A percentile compares a stretch with the other conserved stretches of the same genome.
Evolutionary conservation across 768 basidiomycete species (phyloP).

Genomic region (Fibroporia radiculosa): DNA sequence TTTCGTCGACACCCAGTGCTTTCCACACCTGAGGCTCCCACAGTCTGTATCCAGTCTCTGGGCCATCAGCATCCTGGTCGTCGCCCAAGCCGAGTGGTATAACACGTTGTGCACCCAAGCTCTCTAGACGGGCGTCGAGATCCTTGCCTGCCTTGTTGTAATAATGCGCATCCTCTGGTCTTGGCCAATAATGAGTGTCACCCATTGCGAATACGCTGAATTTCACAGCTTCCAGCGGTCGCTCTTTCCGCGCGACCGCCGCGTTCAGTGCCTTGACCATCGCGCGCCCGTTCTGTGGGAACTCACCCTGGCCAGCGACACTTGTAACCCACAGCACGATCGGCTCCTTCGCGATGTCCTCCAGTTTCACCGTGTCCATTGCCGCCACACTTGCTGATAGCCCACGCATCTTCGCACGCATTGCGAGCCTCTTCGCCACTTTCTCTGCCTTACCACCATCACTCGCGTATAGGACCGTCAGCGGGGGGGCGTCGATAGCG

Average conservation of each 20-base stretch:
- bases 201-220: conserved; percentile 92
- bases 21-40: conserved; percentile 96
- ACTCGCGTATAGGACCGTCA: conserved; percentile 88
- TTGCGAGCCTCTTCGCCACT: conserved; percentile 80
- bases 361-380: conserved; percentile 74
- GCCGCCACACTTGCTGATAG: conserved; percentile 67
- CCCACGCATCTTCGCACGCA: conserved; percentile 78
- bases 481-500: conserved; percentile 81
- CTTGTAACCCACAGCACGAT: conserved; percentile 86
- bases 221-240: conserved; percentile 54
- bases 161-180: conserved; percentile 93
- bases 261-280: conserved; percentile 83
- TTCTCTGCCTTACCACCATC: conserved; percentile 98
- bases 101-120: conserved; percentile 73
- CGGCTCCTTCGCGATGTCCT: conserved; percentile 53
- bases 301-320: conserved; percentile 94
- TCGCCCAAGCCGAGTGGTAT: conserved; percentile 80
- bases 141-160: conserved; percentile 97
- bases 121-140: conserved; percentile 70
- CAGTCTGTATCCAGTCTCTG: conserved; percentile 92
- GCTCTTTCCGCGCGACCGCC: conserved; percentile 48
- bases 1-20: conserved; percentile 80
- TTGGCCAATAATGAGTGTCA: conserved; percentile 99
- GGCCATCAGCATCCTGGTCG: conserved; percentile 95
- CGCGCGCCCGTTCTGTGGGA: conserved; percentile 91